Evolutionary conservation across 495 filamentous ascomycete species (phyloP).

Genomic region (Penicillium chermesinum): DNA sequence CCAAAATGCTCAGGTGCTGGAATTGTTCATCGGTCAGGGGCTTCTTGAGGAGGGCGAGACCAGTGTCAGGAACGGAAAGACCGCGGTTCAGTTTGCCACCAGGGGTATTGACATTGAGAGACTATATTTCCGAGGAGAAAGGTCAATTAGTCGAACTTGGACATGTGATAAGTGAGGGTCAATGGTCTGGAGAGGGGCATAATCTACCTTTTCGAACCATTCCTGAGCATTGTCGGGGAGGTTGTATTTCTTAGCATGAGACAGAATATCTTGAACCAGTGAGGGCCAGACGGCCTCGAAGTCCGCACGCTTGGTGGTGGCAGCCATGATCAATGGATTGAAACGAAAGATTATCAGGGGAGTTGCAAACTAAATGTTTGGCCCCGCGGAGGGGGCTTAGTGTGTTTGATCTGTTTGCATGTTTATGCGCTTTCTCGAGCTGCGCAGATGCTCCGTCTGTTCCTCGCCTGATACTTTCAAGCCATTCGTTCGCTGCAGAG

Average conservation of each 20-base stretch:
- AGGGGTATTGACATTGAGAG: slow-evolving; percentile 74
- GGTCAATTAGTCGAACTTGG: not conserved
- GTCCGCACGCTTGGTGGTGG: slow-evolving; percentile 66
- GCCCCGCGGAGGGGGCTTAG: slow-evolving; percentile 11
- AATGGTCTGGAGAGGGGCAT: not conserved
- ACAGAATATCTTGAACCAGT: slow-evolving; percentile 69
- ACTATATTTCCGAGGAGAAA: slow-evolving; percentile 40
- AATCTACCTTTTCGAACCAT: slow-evolving; percentile 79
- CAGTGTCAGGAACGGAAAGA: slow-evolving; percentile 93
- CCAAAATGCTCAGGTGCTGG: slow-evolving; percentile 76
- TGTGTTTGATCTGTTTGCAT: slow-evolving; percentile 27
- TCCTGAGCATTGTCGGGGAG: slow-evolving; percentile 75
- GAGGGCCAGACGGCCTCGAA: slow-evolving; percentile 87
- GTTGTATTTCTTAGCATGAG: slow-evolving; percentile 70
- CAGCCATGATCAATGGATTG: slow-evolving; percentile 45
- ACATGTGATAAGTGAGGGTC: not conserved
- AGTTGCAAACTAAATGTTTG: slow-evolving; percentile 2
- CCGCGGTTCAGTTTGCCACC: slow-evolving; percentile 98
- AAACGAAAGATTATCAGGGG: not conserved
- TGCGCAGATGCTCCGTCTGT: not conserved
- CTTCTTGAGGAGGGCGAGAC: slow-evolving; percentile 67
- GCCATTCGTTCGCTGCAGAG: too few relatives aligned
- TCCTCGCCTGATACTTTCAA: not conserved
- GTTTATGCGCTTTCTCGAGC: not conserved
- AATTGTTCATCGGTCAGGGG: slow-evolving; percentile 73